phyloP scores from a whole-genome alignment of 2,329 filamentous ascomycete species.

The Pseudogymnoascus sp. region DNA sequence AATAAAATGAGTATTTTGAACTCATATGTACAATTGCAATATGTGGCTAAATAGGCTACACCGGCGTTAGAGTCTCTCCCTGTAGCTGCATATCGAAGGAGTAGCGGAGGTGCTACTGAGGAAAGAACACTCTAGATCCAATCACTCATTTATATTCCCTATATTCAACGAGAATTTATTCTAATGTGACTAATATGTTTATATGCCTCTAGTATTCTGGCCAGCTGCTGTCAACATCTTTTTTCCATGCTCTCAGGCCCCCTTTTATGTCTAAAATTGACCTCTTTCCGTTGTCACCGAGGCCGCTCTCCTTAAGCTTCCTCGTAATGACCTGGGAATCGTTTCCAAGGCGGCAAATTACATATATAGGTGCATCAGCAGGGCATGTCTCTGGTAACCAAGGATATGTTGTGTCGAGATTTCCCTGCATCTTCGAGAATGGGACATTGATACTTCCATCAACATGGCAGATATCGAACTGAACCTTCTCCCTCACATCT shows the following conservation, averaged over 20 bases:
- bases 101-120: background rate
- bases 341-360: constrained; percentile 69
- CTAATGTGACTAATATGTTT: background rate
- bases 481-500: constrained; percentile 78
- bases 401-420: constrained; percentile 14
- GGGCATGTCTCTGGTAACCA: constrained; percentile 37
- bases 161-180: background rate
- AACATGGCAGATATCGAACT: constrained; percentile 74
- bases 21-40: constrained; percentile 7
- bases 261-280: constrained; percentile 66
- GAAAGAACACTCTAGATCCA: constrained; percentile 5
- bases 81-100: constrained; percentile 3
- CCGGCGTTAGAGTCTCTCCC: constrained; percentile 5
- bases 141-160: constrained; percentile 8
- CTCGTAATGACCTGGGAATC: constrained; percentile 67
- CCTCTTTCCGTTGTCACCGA: constrained; percentile 40
- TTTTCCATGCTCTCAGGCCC: constrained; percentile 66
- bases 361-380: constrained; percentile 51
- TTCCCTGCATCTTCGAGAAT: constrained; percentile 47
- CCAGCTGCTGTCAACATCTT: constrained; percentile 53
- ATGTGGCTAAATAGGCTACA: constrained; percentile 5
- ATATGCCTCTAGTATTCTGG: constrained; percentile 42
- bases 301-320: constrained; percentile 53
- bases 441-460: constrained; percentile 69
- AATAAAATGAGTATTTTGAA: constrained; percentile 2